Evolutionary conservation across 768 basidiomycete genomes (phyloP).

Genomic region (Suillus subaureus): DNA sequence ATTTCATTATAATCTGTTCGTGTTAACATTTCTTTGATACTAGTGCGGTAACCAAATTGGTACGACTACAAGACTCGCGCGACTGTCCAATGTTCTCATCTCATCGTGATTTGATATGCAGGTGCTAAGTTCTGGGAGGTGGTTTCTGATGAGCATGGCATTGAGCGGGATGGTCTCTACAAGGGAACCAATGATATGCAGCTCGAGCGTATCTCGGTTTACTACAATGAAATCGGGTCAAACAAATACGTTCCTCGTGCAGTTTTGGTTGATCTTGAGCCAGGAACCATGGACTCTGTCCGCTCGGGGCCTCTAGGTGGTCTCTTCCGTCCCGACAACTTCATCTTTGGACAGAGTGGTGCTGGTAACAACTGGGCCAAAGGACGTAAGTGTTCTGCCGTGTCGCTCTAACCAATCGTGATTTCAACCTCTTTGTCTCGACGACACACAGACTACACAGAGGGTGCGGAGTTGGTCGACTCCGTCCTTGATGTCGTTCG

Average conservation of each 20-base stretch:
- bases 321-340: slow-evolving; percentile 98
- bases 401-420: not conserved
- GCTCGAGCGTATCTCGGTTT: slow-evolving; percentile 96
- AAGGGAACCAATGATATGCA: slow-evolving; percentile 93
- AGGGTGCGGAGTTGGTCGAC: slow-evolving; percentile 98
- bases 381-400: slow-evolving; percentile 73
- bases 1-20: slow-evolving; percentile 21
- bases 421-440: not conserved
- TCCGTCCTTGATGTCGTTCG: slow-evolving; percentile 97
- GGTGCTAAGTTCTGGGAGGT: slow-evolving; percentile 98
- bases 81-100: slow-evolving; percentile 19
- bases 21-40: slow-evolving; percentile 30
- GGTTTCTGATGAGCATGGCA: slow-evolving; percentile 97
- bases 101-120: slow-evolving; percentile 32
- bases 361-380: slow-evolving; percentile 99
- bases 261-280: slow-evolving; percentile 96
- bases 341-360: slow-evolving; percentile 96
- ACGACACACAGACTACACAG: slow-evolving; percentile 66
- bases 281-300: slow-evolving; percentile 94
- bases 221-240: slow-evolving; percentile 94
- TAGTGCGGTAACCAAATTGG: slow-evolving; percentile 99
- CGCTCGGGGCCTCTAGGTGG: slow-evolving; percentile 87
- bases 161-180: slow-evolving; percentile 91
- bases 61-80: slow-evolving; percentile 40
- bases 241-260: slow-evolving; percentile 99